phyloP scores from a whole-genome alignment of 768 basidiomycete species.

The Kwoniella newhampshirensis region DNA sequence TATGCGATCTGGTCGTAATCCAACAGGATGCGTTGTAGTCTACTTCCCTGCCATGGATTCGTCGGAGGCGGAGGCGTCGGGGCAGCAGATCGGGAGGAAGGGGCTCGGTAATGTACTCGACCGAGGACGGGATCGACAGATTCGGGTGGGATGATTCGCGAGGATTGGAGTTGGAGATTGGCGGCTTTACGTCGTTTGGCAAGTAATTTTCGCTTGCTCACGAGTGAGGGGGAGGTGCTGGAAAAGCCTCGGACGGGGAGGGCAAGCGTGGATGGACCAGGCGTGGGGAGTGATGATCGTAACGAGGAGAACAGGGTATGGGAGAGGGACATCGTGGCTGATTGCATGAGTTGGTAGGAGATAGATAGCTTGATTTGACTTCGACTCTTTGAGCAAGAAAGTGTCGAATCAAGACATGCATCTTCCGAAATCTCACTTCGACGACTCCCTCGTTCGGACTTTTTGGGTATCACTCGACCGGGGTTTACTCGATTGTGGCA shows the following conservation, averaged over 20 bases:
- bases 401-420: not conserved
- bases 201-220: constrained; percentile 12
- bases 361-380: not conserved
- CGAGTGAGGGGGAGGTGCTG: not conserved
- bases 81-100: constrained; percentile 7
- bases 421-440: constrained; percentile 4
- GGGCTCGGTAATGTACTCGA: constrained; percentile 11
- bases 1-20: constrained; percentile 38
- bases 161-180: constrained; percentile 16
- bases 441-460: constrained; percentile 1
- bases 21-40: constrained; percentile 34
- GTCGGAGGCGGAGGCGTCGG: constrained; percentile 11
- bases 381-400: not conserved
- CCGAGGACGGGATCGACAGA: constrained; percentile 50
- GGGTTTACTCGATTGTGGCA: constrained; percentile 7
- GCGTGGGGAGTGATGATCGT: constrained; percentile 3
- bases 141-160: constrained; percentile 48
- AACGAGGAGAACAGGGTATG: constrained; percentile 2
- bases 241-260: not conserved
- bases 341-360: not conserved
- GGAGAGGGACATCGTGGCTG: constrained; percentile 3
- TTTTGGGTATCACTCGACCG: not conserved
- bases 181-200: constrained; percentile 22
- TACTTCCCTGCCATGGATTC: constrained; percentile 34
- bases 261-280: constrained; percentile 13